Conservation (phyloP, 768 basidiomycete genomes). For the Tulasnella sp. region DNA sequence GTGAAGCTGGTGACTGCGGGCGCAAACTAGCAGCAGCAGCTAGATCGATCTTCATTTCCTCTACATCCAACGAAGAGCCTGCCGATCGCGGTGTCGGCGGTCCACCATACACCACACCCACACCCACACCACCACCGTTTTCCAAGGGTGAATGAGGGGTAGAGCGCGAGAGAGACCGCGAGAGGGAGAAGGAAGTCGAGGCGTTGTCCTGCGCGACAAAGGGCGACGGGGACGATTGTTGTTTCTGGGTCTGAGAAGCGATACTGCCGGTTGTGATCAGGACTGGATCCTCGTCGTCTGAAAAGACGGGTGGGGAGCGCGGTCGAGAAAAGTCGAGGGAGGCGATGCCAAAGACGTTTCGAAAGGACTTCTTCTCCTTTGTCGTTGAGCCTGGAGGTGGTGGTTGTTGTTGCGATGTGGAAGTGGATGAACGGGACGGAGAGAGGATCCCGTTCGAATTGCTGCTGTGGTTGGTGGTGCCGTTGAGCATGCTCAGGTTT, state of each 20-base stretch:
- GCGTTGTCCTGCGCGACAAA: background rate
- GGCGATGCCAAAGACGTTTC: slow-evolving; percentile 15
- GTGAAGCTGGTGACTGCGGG: slow-evolving; percentile 1
- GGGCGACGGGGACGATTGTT: background rate
- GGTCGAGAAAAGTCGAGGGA: background rate
- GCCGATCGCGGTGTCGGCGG: slow-evolving; percentile 1
- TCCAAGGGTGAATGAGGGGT: background rate
- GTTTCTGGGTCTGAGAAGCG: no score
- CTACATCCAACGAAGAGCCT: background rate
- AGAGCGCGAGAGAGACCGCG: slow-evolving; percentile 2
- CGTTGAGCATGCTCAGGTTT: background rate
- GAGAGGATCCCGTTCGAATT: background rate
- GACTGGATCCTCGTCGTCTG: slow-evolving; percentile 4
- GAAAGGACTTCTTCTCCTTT: slow-evolving; percentile 15
- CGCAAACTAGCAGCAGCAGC: background rate
- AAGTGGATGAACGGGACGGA: background rate
- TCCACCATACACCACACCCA: background rate
- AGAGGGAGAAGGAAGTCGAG: slow-evolving; percentile 1
- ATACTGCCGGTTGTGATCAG: slow-evolving; percentile 11
- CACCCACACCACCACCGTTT: background rate
- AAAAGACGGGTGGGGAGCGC: background rate
- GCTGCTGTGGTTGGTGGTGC: background rate
- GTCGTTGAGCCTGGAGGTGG: background rate
- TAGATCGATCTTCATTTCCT: slow-evolving; percentile 18
- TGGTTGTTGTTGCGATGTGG: background rate